Evolutionary conservation across 257 asterid species (phyloP).

Genomic region (Scutellaria galericulata): DNA sequence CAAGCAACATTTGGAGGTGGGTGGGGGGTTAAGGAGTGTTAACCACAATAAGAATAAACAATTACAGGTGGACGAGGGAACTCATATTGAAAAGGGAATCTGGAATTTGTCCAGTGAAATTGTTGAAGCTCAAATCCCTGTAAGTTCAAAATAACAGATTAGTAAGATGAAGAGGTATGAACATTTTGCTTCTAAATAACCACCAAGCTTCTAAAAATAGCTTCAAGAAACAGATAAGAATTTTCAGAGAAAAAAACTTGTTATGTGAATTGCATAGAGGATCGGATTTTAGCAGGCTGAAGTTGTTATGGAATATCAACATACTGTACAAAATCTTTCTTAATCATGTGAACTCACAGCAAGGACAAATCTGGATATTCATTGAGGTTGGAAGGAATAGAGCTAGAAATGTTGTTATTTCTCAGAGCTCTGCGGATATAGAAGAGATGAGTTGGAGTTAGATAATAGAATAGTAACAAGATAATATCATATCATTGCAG

Average conservation of each 20-base stretch:
- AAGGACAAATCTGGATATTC: conserved; percentile 49
- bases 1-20: neutral
- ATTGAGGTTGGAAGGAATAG: conserved; percentile 61
- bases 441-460: conserved; percentile 3
- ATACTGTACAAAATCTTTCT: conserved; percentile 16
- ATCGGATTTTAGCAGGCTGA: neutral
- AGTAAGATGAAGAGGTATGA: neutral
- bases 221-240: neutral
- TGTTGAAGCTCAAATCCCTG: conserved; percentile 96
- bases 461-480: neutral
- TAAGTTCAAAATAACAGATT: conserved; percentile 28
- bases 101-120: conserved; percentile 63
- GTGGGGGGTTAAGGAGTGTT: neutral
- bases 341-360: conserved; percentile 53
- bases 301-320: neutral
- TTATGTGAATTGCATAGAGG: neutral
- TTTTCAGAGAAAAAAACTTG: neutral
- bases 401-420: conserved; percentile 74
- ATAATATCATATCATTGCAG: neutral
- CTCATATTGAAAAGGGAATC: conserved; percentile 59
- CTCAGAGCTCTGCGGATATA: conserved; percentile 57
- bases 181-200: neutral
- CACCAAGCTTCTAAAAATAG: neutral
- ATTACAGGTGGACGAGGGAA: conserved; percentile 60
- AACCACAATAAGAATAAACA: conserved; percentile 13